Conservation (phyloP, 345 rosid species). For the Fremontodendron californicum region DNA sequence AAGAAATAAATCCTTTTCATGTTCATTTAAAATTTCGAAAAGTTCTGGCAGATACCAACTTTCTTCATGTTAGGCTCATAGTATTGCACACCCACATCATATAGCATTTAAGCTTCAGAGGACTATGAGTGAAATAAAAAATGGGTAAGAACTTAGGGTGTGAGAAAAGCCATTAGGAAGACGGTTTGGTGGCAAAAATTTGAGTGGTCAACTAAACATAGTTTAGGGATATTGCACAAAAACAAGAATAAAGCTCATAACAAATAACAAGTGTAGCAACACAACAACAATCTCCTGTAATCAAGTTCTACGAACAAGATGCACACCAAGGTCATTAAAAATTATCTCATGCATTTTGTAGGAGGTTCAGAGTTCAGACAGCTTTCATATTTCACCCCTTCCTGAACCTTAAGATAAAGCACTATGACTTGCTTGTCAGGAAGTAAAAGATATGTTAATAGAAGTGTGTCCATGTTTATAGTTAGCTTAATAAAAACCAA, state of each 20-base stretch:
- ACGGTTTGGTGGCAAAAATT: background rate
- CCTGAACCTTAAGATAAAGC: background rate
- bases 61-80: background rate
- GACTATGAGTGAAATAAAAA: background rate
- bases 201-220: background rate
- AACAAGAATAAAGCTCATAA: background rate
- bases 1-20: background rate
- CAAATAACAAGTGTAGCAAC: background rate
- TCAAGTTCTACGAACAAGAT: background rate
- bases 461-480: background rate
- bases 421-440: background rate
- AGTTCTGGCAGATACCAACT: constrained; percentile 1
- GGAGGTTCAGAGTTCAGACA: background rate
- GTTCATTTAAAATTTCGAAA: background rate
- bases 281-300: background rate
- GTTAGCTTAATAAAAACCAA: background rate
- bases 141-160: background rate
- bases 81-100: background rate
- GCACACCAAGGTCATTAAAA: background rate
- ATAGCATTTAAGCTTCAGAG: background rate
- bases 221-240: background rate
- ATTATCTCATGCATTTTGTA: background rate
- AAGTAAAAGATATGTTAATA: background rate
- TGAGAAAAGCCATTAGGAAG: background rate
- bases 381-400: background rate